Evolutionary conservation across 1,139 yeast species (phyloP).

Genomic region (Nakaseomyces uthaithaninus): DNA sequence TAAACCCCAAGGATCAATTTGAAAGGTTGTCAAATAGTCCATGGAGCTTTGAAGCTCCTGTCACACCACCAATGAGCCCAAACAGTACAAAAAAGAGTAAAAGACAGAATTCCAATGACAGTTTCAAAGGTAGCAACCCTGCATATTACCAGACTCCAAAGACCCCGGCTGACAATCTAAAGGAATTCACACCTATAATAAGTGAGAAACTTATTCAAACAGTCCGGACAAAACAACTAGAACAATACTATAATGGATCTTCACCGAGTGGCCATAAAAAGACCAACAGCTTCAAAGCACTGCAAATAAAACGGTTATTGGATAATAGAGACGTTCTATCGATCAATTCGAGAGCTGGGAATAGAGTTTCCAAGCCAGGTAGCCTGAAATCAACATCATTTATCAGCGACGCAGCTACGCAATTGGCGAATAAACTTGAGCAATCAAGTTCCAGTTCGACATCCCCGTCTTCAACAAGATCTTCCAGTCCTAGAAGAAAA

Average conservation of each 20-base stretch:
- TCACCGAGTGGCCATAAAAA: slow-evolving; percentile 25
- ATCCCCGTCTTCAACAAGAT: slow-evolving; percentile 8
- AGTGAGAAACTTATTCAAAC: slow-evolving; percentile 30
- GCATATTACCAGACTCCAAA: neutral
- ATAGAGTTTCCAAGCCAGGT: slow-evolving; percentile 6
- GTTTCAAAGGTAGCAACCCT: neutral
- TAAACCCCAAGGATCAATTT: slow-evolving; percentile 24
- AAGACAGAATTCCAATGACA: slow-evolving; percentile 4
- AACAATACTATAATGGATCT: neutral
- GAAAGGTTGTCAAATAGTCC: slow-evolving; percentile 18
- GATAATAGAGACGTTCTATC: slow-evolving; percentile 27
- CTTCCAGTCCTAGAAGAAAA: neutral
- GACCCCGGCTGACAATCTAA: slow-evolving; percentile 2
- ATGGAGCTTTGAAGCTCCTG: slow-evolving; percentile 17
- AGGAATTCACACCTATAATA: slow-evolving; percentile 25
- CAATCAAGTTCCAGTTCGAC: slow-evolving; percentile 4
- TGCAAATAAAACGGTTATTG: slow-evolving; percentile 29
- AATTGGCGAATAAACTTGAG: slow-evolving; percentile 12
- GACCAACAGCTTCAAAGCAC: slow-evolving; percentile 32
- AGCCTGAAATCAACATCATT: slow-evolving; percentile 7
- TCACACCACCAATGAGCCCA: slow-evolving; percentile 33
- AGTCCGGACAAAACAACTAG: slow-evolving; percentile 16
- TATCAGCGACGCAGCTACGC: slow-evolving; percentile 10
- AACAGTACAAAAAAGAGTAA: slow-evolving; percentile 1
- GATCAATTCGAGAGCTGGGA: slow-evolving; percentile 19